phyloP scores from a whole-genome alignment of 2,329 filamentous ascomycete genomes.

The Cryphonectria carpinicola region DNA sequence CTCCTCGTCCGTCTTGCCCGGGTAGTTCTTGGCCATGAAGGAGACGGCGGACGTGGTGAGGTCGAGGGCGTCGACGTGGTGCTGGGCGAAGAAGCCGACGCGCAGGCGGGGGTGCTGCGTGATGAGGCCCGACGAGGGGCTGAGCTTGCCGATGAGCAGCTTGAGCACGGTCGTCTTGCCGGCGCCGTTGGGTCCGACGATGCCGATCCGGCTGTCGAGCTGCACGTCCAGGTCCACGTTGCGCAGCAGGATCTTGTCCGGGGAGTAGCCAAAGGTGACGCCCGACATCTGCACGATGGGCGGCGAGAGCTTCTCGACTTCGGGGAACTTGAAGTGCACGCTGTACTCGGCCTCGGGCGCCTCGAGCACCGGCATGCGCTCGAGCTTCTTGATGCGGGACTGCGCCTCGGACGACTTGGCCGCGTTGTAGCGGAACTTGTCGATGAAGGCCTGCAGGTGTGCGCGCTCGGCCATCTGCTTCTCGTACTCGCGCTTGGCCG shows the following conservation, averaged over 20 bases:
- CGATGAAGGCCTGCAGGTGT: conserved; percentile 96
- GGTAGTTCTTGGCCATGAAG: conserved; percentile 94
- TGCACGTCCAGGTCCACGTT: conserved; percentile 96
- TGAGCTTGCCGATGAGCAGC: conserved; percentile 86
- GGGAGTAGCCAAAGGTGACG: conserved; percentile 86
- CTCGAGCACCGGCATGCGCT: conserved; percentile 92
- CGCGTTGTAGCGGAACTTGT: conserved; percentile 99
- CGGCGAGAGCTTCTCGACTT: conserved; percentile 95
- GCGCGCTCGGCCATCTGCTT: conserved; percentile 95
- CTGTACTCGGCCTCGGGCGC: conserved; percentile 91
- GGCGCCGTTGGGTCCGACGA: conserved; percentile 98
- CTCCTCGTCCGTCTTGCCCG: conserved; percentile 91
- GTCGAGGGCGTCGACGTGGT: conserved; percentile 96
- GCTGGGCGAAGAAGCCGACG: conserved; percentile 96
- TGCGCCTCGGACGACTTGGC: conserved; percentile 98
- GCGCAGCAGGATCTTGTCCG: conserved; percentile 77
- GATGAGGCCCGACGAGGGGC: conserved; percentile 78
- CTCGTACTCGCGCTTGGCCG: conserved; percentile 95
- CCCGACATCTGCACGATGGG: conserved; percentile 97
- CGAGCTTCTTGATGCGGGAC: conserved; percentile 97
- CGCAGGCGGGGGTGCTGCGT: conserved; percentile 86
- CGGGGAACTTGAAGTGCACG: conserved; percentile 95
- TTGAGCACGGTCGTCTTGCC: conserved; percentile 99
- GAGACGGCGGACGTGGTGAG: conserved; percentile 85
- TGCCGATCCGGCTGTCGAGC: conserved; percentile 96